These are phyloP conservation scores for Pelargonium nanum DNA, from an alignment of 345 rosid genomes.

Conservation along the genomic window DNA sequence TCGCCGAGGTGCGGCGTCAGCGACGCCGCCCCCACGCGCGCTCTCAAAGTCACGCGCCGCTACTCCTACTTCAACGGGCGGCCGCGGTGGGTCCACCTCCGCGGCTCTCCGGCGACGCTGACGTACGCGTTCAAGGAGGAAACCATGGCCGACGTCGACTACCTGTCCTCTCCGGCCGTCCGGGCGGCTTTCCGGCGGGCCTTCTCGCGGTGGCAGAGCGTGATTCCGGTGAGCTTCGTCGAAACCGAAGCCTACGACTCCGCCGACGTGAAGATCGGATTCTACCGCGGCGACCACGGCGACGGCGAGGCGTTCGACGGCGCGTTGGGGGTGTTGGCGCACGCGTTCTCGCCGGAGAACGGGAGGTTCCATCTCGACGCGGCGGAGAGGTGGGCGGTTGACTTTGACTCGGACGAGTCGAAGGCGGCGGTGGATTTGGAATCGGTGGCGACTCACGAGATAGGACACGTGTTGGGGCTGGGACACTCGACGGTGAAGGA, in stretches of 20 bases:
- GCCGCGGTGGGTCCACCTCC: conserved; percentile 23
- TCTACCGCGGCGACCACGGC: conserved; percentile 13
- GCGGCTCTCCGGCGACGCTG: conserved; percentile 14
- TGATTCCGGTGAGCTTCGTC: conserved; percentile 17
- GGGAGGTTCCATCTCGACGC: conserved; percentile 27
- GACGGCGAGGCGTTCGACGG: conserved; percentile 17
- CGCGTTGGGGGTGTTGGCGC: conserved; percentile 13
- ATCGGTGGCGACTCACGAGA: conserved; percentile 32
- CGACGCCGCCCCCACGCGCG: neutral
- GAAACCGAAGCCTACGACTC: neutral
- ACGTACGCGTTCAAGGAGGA: conserved; percentile 16
- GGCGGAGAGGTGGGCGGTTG: conserved; percentile 17
- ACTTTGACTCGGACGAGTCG: neutral
- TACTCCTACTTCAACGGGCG: conserved; percentile 8
- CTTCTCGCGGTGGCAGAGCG: conserved; percentile 16
- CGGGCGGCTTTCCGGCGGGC: conserved; percentile 10
- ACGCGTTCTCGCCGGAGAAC: conserved; percentile 15
- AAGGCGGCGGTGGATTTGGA: conserved; percentile 6
- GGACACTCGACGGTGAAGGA: conserved; percentile 16
- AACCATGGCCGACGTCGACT: too few relatives aligned
- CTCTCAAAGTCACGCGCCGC: conserved; percentile 16
- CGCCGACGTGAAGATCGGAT: conserved; percentile 22
- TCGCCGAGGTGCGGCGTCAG: conserved; percentile 29
- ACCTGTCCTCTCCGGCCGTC: neutral
- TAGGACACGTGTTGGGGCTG: conserved; percentile 36